Evolutionary conservation across 129 eudicot genomes (phyloP), one percentile per base, ranked within the genome.

Genomic region (Flaveria robusta): DNA sequence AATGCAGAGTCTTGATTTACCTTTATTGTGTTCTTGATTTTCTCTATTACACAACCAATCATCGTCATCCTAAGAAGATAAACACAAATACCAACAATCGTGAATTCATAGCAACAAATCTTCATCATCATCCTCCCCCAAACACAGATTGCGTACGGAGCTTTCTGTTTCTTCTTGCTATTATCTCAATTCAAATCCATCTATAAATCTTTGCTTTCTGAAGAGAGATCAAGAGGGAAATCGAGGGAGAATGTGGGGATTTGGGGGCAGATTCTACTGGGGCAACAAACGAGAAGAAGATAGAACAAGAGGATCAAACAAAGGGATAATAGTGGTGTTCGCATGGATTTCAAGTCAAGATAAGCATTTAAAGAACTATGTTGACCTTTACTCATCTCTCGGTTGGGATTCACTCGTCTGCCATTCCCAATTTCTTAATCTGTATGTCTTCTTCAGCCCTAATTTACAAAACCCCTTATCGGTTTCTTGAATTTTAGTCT

Each of bases 271-370:
- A 45, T 80, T 76, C 69, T 88, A 93, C 62, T 90, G 98, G 98
- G 92, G 95, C 27, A 88, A 87, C 20, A 88, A 63, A 70, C 75
- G 0, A 14, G 55, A 66, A 51, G 55, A 42, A 80, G 96, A 86
- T 15, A 62, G 86, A 52, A 92, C 83, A 58, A 86, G 84, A 72
- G 81, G 55, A 19, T 73, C 81, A 70, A 82, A 77, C 47, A 85
- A 86, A 83, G 98, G 98, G 11, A 85, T 88, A 19, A 95, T 90
- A 55, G 98, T 93, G 26, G 85, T 88, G 1, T 93, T 88, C 70
- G 91, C 95, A 14, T 93, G 98, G 98, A 88, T 90, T 89, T 93
- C 96, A 3, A 93, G 97, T 79, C 88, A 88, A 72, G 96, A 90
- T 41, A 90, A 73, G 70, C 93, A 88, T 69, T 20, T 90, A 79